Evolutionary conservation across 495 filamentous ascomycete genomes (phyloP), one percentile per base, ranked within the genome.

Genomic region (Aspergillus saccharolyticus): DNA sequence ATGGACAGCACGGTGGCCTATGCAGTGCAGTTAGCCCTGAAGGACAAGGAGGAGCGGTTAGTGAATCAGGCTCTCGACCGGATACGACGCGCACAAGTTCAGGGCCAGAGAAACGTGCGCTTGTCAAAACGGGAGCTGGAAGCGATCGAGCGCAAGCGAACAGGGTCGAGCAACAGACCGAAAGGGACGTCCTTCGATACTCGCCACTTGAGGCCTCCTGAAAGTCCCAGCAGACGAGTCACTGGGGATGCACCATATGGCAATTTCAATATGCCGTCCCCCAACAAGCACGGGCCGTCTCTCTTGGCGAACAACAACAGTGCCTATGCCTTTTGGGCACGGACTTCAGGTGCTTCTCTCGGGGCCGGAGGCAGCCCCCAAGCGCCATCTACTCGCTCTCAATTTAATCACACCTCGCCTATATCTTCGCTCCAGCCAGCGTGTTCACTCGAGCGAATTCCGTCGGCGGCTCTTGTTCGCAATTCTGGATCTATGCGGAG

Each of bases 61-160:
- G 82, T 90, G 58, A 83, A 90, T 54, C 81, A 81, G 53, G 90
- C 89, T 42, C 67, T 92, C 70, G 83, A 83, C 60, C 84, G 89
- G 49, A 93, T 96, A 72, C 82, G 81, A 56, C 83, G 83, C 47
- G 89, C 90, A 24, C 83, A 88, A 57, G 76, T 80, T 58, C 81
- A 83, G 63, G 90, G 90, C 43, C 86, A 84, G 70, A 77, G 74
- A 42, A 89, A 92, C 48, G 89, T 95, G 24, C 86, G 84, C 61
- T 74, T 96, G 53, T 87, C 81, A 54, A 80, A 86, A 61, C 80
- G 83, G 25, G 90, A 94, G 66, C 70, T 91, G 58, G 86, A 87
- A 42, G 90, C 90, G 33, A 72, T 92, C 49, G 85, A 92, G 66
- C 82, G 87, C 48, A 82, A 83, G 67, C 80, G 85, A 53, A 71